Evolutionary conservation across 2,329 filamentous ascomycete species (phyloP).

Genomic region (Neopestalotiopsis sp.): DNA sequence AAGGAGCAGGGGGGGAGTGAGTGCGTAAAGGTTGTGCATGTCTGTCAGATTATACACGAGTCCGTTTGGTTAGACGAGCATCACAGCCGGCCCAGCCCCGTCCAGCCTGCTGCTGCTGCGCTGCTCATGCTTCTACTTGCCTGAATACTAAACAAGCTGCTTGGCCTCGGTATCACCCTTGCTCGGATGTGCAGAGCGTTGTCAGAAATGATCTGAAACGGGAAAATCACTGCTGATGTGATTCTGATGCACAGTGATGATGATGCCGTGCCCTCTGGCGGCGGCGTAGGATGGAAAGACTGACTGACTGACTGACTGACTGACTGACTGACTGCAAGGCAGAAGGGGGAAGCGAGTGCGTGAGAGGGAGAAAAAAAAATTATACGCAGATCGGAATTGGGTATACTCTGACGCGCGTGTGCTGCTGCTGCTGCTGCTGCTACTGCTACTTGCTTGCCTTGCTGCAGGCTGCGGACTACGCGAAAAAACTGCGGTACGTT

Average conservation of each 20-base stretch:
- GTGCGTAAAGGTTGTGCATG: neutral
- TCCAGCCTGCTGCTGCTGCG: neutral
- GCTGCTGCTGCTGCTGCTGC: neutral
- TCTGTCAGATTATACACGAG: constrained; percentile 2
- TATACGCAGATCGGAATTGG: neutral
- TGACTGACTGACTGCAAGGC: no score
- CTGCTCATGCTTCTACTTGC: neutral
- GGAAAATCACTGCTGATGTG: neutral
- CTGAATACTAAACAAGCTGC: neutral
- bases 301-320: no score
- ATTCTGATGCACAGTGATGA: neutral
- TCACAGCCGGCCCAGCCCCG: neutral
- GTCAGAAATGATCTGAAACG: neutral
- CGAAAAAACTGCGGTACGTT: neutral
- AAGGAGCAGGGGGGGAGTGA: neutral
- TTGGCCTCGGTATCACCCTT: neutral
- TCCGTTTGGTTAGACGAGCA: neutral
- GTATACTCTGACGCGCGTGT: neutral
- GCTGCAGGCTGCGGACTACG: neutral
- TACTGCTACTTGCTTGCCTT: neutral
- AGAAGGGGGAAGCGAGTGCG: neutral
- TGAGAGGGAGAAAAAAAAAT: neutral
- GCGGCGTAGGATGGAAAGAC: neutral
- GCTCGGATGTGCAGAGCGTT: neutral
- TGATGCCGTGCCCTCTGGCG: neutral